Base-by-base conservation (phyloP, 2,329 filamentous ascomycete genomes). In the Talaromyces amestolkiae region DNA sequence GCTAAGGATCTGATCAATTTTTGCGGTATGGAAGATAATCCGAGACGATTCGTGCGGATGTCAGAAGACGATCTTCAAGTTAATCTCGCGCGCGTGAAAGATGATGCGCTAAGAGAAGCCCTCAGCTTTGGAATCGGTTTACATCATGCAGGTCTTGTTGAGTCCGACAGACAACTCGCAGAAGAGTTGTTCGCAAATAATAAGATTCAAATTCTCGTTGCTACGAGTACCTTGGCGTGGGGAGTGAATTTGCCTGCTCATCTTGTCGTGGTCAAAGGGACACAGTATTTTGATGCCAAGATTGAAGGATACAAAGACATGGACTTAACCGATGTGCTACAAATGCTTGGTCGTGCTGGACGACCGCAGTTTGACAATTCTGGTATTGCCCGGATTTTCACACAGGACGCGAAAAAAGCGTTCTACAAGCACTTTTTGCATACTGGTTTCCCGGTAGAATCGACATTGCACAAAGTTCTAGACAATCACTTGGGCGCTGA, bases 391-490 rank as follows among this genome's bases (percentile, higher is more conserved):
- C 89, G 94, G 35, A 99, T 99, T 74, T 97, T 99, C 75, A 99
- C 95, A 0, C 93, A 99, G 73, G 93, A 98, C 72, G 84, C 94
- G 2, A 99, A 98, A 83, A 99, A 99, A 79, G 92, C 96, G 66
- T 99, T 99, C 78, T 99, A 99, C 81, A 99, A 99, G 82, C 95
- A 99, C 79, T 99, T 99, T 81, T 80, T 99, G 63, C 95, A 99
- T 75, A 98, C 94, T 0, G 96, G 95, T 1, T 99, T 99, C 76
- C 96, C 95, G 0, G 95, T 99, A 11, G 95, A 99, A 77, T 97
- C 93, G 0, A 96, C 93, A 0, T 84, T 99, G 45, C 95, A 99
- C 78, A 97, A 96, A 22, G 95, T 98, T 0, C 83, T 99, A 8
- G 94, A 98, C 79, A 97, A 99, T 81, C 96, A 99, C 84, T 84